Evolutionary conservation across 2,329 filamentous ascomycete genomes (phyloP), one percentile per base, ranked within the genome.

Genomic region (Phoma sp.): DNA sequence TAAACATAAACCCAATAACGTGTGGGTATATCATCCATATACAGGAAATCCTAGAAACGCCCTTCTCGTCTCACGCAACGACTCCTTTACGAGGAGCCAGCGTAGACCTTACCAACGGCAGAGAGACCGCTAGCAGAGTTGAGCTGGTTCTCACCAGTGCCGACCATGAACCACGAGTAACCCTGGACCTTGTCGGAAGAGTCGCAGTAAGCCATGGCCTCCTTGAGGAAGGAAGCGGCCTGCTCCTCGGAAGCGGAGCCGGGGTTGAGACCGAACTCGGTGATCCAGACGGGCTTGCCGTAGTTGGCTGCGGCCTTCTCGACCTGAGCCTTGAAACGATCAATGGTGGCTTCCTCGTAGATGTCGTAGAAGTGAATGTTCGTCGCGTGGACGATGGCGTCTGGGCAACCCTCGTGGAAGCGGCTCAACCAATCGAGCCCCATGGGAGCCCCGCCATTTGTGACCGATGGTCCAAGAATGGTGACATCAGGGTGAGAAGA

Each of bases 291-390:
- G 26, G 63, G 63, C 65, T 68, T 68, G 57, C 62, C 63, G 55
- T 60, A 68, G 56, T 61, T 47, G 28, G 59, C 36, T 15, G 62
- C 59, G 12, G 74, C 71, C 60, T 70, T 57, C 52, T 73, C 68
- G 47, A 71, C 84, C 46, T 76, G 71, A 2, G 62, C 59, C 57
- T 71, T 66, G 71, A 76, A 76, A 62, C 69, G 67, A 40, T 68
- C 60, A 37, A 75, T 66, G 39, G 60, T 62, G 18, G 58, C 57
- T 10, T 54, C 57, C 17, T 60, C 61, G 64, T 62, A 71, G 60
- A 62, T 64, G 59, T 75, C 70, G 64, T 76, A 77, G 65, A 71
- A 77, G 58, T 77, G 74, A 57, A 76, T 71, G 60, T 73, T 72
- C 56, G 66, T 65, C 21, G 71, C 73, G 59, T 76, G 65, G 23